Base-by-base conservation (phyloP, 176 grass and related monocot genomes). In the Avena eriantha region DNA sequence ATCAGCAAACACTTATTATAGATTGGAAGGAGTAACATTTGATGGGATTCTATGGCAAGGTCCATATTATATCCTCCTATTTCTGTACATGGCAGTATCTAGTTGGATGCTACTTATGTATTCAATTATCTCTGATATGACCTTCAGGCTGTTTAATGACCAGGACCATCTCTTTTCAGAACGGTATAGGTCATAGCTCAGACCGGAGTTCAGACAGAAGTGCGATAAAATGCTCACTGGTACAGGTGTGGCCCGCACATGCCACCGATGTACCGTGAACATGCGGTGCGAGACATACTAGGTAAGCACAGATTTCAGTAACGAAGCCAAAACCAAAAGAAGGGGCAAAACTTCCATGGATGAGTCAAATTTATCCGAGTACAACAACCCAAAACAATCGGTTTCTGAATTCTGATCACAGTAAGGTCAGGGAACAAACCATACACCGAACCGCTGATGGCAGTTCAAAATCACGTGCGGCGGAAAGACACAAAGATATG, bases 371-470 rank as follows among this genome's bases (percentile, higher is more conserved):
- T 41, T 79, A 73, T n/a, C 36, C 39, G 49, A 51, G 69, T 82
- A 86, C 60, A 86, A 31, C 54, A 68, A 76, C 49, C 48, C 14
- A 60, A 47, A 73, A 19, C 15, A 48, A 12, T 58, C 31, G 58
- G 70, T 77, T 69, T 60, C 58, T 68, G 10, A 13, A 69, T 69
- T 60, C 58, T 68, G 10, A 13, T 77, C 83, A 58, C 76, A 87
- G 5, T 24, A 76, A 5, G n/a, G 48, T 45, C 21, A 21, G 39
- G 36, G 1, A 58, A 41, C 5, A 41, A 41, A 41, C 5, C 39
- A 4, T 41, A 59, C 49, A 58, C 6, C 34, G 5, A 6, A 41
- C 29, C 1, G 50, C 17, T 16, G 1, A 10, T 17, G 16, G 17
- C 47, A 69, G 36, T 74, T 41, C 68, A 36, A 76, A 81, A 73